phyloP scores from a whole-genome alignment of 2,329 filamentous ascomycete genomes.

The Monilinia laxa region DNA sequence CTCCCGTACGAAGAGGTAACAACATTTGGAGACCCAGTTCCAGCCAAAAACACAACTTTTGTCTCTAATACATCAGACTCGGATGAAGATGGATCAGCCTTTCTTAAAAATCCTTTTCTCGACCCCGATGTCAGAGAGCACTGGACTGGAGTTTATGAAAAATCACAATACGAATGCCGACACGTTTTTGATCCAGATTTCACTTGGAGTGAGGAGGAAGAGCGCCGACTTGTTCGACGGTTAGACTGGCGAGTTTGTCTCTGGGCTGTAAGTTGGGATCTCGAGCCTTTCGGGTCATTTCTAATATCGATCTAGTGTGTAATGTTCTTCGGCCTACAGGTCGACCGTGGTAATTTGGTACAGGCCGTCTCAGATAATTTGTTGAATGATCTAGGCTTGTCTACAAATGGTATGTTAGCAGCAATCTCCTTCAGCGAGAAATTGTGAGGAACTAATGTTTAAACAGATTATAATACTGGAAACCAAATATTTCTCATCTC shows the following conservation, averaged over 20 bases:
- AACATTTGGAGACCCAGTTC: constrained; percentile 25
- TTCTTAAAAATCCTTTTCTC: constrained; percentile 31
- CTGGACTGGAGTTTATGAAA: constrained; percentile 33
- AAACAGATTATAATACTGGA: constrained; percentile 33
- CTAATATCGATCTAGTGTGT: constrained; percentile 53
- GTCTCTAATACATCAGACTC: constrained; percentile 22
- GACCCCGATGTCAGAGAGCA: constrained; percentile 35
- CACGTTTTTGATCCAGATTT: constrained; percentile 32
- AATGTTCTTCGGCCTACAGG: constrained; percentile 61
- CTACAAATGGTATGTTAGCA: constrained; percentile 42
- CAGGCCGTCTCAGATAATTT: constrained; percentile 63
- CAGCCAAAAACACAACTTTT: constrained; percentile 17
- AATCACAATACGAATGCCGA: constrained; percentile 36
- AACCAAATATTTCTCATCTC: constrained; percentile 44
- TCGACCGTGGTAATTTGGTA: constrained; percentile 58
- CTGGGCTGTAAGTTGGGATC: constrained; percentile 29
- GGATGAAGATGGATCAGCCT: constrained; percentile 27
- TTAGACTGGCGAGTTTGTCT: constrained; percentile 33
- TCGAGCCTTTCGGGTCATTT: too few species aligned
- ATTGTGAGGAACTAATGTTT: neutral
- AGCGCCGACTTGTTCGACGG: constrained; percentile 33
- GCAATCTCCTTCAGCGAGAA: neutral
- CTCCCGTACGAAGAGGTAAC: constrained; percentile 29
- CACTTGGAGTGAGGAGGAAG: constrained; percentile 36
- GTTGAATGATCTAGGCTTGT: constrained; percentile 51